Evolutionary conservation across 805 yeast genomes (phyloP), one percentile per base, ranked within the genome.

Genomic region (Phaffomyces antillensis): DNA sequence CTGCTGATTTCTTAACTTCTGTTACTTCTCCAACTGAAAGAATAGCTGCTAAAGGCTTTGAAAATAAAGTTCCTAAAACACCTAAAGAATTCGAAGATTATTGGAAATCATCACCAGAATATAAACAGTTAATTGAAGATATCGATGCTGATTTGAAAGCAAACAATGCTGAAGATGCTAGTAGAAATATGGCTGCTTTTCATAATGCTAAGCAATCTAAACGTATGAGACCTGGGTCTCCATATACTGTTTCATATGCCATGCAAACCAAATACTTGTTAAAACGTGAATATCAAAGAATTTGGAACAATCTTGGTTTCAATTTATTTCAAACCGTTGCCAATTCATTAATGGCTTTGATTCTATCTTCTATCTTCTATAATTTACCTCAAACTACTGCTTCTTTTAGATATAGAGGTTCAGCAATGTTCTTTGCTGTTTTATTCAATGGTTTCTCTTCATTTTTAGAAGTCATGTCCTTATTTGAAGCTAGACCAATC

Each of bases 401-500:
- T 0, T 70, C 78, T 2, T 73, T 80, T 51, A 78, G 71, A 58
- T 68, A 64, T 53, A 67, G 88, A 57, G 74, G 80, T 53, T 78
- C 87, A 36, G 73, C 81, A 39, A 66, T 84, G 70, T 85, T 84
- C 64, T 81, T 81, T 60, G 81, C 83, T 20, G 70, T 77, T 39
- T 66, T 80, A 55, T 80, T 78, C 62, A 79, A 79, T 58, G 79
- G 84, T 13, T 76, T 80, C 54, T 67, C 81, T 16, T 78, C 82
- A 16, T 58, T 80, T 47, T 65, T 79, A 54, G 87, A 81, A 61
- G 71, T 81, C 47, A 66, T 53, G 53, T 44, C 56, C 17, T 39
- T 53, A 24, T 56, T 53, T 32, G 60, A 53, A 43, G 55, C 55
- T 30, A 71, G 85, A 55, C 72, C 77, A 17, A 71, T 80, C 48